Base-by-base conservation (phyloP, 2,329 filamentous ascomycete species). In the Cyphellophora europaea region DNA sequence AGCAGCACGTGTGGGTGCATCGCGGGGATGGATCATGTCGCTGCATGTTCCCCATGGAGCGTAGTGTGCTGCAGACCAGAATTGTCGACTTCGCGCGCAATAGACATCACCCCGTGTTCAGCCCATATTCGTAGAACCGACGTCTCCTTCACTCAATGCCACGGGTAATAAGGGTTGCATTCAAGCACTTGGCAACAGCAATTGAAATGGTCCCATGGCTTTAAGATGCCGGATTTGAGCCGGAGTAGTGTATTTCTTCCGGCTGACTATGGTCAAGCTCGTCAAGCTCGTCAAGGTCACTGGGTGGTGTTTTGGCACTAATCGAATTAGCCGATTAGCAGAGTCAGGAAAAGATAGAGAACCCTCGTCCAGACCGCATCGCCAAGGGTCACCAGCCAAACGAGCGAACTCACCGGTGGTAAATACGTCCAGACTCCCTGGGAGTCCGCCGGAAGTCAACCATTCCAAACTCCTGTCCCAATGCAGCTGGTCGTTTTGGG, bases 131-230 rank as follows among this genome's bases (percentile, higher is more conserved):
- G n/a, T n/a, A n/a, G n/a, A n/a, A n/a, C n/a, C n/a, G n/a, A n/a
- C n/a, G n/a, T n/a, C n/a, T 25, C 21, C n/a, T n/a, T 8, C 8
- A n/a, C 8, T 25, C 21, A n/a, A 25, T 8, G 21, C 21, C n/a
- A n/a, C 8, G 21, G 8, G 21, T 25, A 8, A 25, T 10, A 33
- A 33, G 18, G 19, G 32, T 35, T 35, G 32, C 21, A 35, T 28
- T 35, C 21, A 11, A 29, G 8, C n/a, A 17, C 32, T 35, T 35
- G 32, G 32, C 32, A 35, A 23, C 32, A 21, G 32, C 18, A 28
- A 13, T 35, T 11, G 19, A 25, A 25, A 25, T 25, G 19, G 17
- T n/a, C 18, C 32, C 11, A 19, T 15, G 10, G 8, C 5, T 14
- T 8, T 16, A 8, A 15, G 18, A 11, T 35, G 16, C 32, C 19